These are phyloP conservation scores for Aspergillus diversus DNA, from an alignment of 495 filamentous ascomycete species.

Conservation along the genomic window DNA sequence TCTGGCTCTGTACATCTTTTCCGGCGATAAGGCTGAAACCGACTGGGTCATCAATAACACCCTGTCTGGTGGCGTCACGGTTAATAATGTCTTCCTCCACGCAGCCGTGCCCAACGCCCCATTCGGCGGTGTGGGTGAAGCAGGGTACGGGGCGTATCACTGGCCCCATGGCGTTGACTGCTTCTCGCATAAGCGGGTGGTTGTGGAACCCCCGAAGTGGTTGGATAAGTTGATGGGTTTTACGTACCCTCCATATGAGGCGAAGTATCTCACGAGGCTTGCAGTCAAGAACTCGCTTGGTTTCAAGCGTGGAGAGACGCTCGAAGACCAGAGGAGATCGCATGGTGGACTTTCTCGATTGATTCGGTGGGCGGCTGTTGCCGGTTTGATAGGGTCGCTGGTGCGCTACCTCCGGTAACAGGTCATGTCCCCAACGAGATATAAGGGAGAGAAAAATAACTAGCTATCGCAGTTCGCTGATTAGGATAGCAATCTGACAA, in stretches of 20 bases:
- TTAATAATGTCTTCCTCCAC: slow-evolving; percentile 8
- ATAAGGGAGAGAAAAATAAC: too few species aligned
- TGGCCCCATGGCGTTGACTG: background rate
- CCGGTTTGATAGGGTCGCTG: background rate
- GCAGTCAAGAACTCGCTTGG: background rate
- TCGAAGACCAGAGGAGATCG: background rate
- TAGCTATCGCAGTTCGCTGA: too few species aligned
- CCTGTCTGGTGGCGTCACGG: slow-evolving; percentile 7
- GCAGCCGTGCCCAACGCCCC: slow-evolving; percentile 5
- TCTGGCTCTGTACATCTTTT: slow-evolving; percentile 7
- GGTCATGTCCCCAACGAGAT: too few species aligned
- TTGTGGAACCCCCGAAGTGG: background rate
- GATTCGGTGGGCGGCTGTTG: background rate
- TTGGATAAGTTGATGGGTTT: background rate
- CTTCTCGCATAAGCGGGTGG: background rate
- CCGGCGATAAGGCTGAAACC: slow-evolving; percentile 1
- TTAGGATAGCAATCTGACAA: too few species aligned
- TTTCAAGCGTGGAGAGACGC: background rate
- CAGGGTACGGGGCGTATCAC: slow-evolving; percentile 9
- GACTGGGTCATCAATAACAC: slow-evolving; percentile 1
- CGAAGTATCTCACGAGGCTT: background rate
- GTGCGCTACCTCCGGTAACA: background rate
- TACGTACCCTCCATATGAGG: background rate
- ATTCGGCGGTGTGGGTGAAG: slow-evolving; percentile 7
- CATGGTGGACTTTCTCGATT: background rate